phyloP scores from a whole-genome alignment of 2,329 filamentous ascomycete genomes.

The Aspergillus persii region DNA sequence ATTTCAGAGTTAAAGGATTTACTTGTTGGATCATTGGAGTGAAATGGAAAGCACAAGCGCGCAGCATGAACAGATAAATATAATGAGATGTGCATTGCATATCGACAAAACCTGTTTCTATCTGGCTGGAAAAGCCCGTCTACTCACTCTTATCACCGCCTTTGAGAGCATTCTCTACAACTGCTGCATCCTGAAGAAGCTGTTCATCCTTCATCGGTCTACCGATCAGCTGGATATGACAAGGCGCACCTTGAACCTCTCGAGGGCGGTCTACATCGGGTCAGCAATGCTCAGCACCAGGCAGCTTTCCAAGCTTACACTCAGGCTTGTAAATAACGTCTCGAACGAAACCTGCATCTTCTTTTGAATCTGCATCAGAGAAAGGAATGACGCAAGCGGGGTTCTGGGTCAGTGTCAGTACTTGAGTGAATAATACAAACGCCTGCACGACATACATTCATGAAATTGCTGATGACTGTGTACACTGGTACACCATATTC shows the following conservation, averaged over 20 bases:
- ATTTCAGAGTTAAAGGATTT: too few relatives aligned
- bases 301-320: conserved; percentile 10
- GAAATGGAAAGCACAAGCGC: too few relatives aligned
- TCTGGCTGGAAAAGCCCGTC: too few relatives aligned
- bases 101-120: too few relatives aligned
- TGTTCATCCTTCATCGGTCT: conserved; percentile 44
- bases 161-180: not conserved
- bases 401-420: conserved; percentile 35
- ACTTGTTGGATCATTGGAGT: too few relatives aligned
- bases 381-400: conserved; percentile 49
- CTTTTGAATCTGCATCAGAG: conserved; percentile 37
- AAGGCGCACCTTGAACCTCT: conserved; percentile 40
- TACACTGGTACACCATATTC: conserved; percentile 33
- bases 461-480: conserved; percentile 50
- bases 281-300: not conserved
- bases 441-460: conserved; percentile 44
- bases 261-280: conserved; percentile 20
- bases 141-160: not conserved
- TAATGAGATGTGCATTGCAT: too few relatives aligned
- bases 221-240: conserved; percentile 46
- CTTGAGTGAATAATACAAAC: not conserved
- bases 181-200: not conserved
- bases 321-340: conserved; percentile 17
- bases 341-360: conserved; percentile 31
- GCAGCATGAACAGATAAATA: too few relatives aligned